Base-by-base conservation (phyloP, 2,329 filamentous ascomycete species). In the Thermoascus crustaceus region DNA sequence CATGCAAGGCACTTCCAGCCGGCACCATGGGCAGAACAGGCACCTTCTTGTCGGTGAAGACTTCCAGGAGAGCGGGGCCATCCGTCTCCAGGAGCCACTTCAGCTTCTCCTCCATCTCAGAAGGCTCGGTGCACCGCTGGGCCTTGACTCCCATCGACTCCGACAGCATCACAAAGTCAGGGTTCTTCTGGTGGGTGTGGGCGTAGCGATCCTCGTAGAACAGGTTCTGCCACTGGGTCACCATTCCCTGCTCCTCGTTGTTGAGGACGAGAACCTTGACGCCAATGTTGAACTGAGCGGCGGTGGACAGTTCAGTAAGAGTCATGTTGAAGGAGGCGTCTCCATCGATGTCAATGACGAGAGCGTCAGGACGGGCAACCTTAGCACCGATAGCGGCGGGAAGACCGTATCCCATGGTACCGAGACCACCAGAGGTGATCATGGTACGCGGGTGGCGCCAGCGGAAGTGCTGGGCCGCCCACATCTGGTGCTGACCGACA, bases 251-350 rank as follows among this genome's bases (percentile, higher is more conserved):
- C 66, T 96, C 87, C 63, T 94, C 87, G 63, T 94, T 98, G 72
- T 96, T 96, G 37, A 98, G 65, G 17, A 96, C 73, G 50, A 96
- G 86, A 41, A 96, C 75, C 75, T 96, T 96, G 63, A 94, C 81
- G 46, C 85, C 88, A 60, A 96, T 95, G 68, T 91, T 85, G 72
- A 96, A 96, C 66, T 98, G 88, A 6, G 84, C 78, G 26, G 88
- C 88, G 2, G 89, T 95, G 30, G 83, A 85, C 35, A 98, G 78
- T 68, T 98, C 91, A 1, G 89, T 95, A 40, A 95, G 73, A 4
- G 91, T 96, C 91, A 98, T 96, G 73, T 86, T 85, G 71, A 98
- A 96, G 3, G 88, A 95, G n/a, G 89, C 91, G 60, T 96, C 91
- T 43, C 91, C 91, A 58, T 98, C 91, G 53, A 96, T 93, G 61